Percentiles rank a stretch among this genome's conserved stretches.
Evolutionary conservation across 768 basidiomycete species (phyloP).

Genomic region (Lactarius indigo): DNA sequence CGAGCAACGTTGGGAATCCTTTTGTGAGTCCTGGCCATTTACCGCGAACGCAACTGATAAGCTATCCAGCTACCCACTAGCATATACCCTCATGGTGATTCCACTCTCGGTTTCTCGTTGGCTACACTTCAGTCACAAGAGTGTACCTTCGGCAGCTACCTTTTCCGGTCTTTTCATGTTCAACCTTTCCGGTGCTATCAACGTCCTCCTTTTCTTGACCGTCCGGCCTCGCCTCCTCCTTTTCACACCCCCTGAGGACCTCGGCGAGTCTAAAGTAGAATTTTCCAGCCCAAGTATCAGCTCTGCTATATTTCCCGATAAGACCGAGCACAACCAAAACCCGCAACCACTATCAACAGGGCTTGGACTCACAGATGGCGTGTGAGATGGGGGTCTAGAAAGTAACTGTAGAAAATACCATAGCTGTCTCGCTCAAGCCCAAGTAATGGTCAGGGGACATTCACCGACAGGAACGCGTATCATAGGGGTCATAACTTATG

Average conservation of each 20-base stretch:
- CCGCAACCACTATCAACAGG: neutral
- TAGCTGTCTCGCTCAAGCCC: neutral
- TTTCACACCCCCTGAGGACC: conserved; percentile 25
- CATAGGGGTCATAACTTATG: too few species aligned
- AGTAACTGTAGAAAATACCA: neutral
- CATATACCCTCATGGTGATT: conserved; percentile 38
- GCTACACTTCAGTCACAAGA: conserved; percentile 31
- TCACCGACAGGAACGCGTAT: too few species aligned
- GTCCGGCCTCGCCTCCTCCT: conserved; percentile 37
- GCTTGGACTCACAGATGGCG: neutral
- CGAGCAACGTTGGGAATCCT: conserved; percentile 24
- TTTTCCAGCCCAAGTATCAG: neutral
- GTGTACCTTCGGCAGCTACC: conserved; percentile 32
- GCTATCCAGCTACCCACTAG: conserved; percentile 36
- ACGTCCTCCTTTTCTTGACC: conserved; percentile 39
- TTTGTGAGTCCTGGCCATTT: conserved; percentile 27
- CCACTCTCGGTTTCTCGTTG: conserved; percentile 42
- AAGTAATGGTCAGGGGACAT: neutral
- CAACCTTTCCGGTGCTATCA: conserved; percentile 39
- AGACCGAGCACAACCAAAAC: neutral
- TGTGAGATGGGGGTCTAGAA: neutral
- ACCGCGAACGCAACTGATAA: neutral
- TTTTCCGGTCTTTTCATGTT: conserved; percentile 34
- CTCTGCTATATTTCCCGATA: neutral
- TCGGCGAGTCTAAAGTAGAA: neutral